Evolutionary conservation across 2,329 filamentous ascomycete genomes (phyloP).

Genomic region (Phaeosphaeriaceae sp.): DNA sequence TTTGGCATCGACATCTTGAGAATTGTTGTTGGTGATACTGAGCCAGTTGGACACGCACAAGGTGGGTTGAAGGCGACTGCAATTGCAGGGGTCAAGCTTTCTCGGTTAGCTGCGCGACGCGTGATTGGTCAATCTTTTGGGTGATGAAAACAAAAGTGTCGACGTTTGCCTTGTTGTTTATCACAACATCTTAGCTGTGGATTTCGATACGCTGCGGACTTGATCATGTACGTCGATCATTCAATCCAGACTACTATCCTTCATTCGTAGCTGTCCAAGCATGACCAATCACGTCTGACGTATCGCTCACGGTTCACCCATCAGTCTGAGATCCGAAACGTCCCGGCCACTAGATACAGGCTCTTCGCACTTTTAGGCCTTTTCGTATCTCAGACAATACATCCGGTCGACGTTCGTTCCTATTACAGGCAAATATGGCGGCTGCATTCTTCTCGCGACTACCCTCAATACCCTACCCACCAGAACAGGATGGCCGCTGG

Average conservation of each 20-base stretch:
- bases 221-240: not conserved
- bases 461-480: slow-evolving; percentile 57
- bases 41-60: not conserved
- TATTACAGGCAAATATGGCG: not conserved
- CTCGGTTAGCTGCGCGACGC: slow-evolving; percentile 18
- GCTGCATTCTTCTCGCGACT: slow-evolving; percentile 46
- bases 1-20: slow-evolving; percentile 87
- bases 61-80: slow-evolving; percentile 11
- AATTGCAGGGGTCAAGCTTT: slow-evolving; percentile 28
- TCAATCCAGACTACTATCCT: not conserved
- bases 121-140: slow-evolving; percentile 24
- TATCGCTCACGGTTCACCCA: slow-evolving; percentile 14
- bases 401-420: not conserved
- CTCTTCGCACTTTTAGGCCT: not conserved
- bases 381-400: not conserved
- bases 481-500: slow-evolving; percentile 68
- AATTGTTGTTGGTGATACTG: slow-evolving; percentile 16
- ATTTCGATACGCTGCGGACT: not conserved
- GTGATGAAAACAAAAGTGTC: slow-evolving; percentile 10
- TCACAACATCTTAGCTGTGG: not conserved
- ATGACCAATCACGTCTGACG: slow-evolving; percentile 5
- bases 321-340: slow-evolving; percentile 8
- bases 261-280: not conserved
- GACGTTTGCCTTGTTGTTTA: not conserved
- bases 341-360: not conserved